Evolutionary conservation across 257 asterid species (phyloP), one percentile per base, ranked within the genome.

Genomic region (Nicotiana undulata): DNA sequence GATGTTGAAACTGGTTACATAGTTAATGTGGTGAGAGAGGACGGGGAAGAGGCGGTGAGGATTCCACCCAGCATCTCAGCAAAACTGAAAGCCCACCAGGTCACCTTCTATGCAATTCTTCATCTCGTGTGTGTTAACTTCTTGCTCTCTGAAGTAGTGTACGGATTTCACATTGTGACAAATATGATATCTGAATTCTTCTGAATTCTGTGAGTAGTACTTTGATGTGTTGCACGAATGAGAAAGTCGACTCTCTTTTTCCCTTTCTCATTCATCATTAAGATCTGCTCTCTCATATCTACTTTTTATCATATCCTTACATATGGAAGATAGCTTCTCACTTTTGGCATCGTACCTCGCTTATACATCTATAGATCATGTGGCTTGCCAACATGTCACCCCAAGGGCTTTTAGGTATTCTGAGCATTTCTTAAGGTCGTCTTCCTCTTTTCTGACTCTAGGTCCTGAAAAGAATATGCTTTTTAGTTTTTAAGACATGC

Each of bases 1-100:
- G 98, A 93, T 88, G 60, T 88, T 82, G 86, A 91, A 83, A 89
- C 90, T 37, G 99, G 99, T 34, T 95, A 89, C 84, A 87, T 95
- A 83, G 88, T 95, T 79, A 95, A 95, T 84, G 97, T 93, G 83
- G 98, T 91, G 86, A 93, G 98, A 83, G 99, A 95, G 83, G 98
- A 92, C 67, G 97, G 94, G 80, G 99, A 95, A 90, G 97, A 91
- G 87, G 95, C 97, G 44, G 94, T 95, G 51, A 89, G 97, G 88
- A 90, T 95, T 87, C 99, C 98, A 79, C 97, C 96, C 53, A 95
- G 98, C 92, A 90, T 92, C 86, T 93, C 97, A 15, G 76, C 85
- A 29, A 95, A 93, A 87, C 84, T 95, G 88, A 95, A 95, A 85
- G 80, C 86, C 66, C 99, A 95, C 85, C 99, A 95, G 99, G 99